Percentiles rank a stretch among this genome's conserved stretches.
phyloP scores from a whole-genome alignment of 306 rosid species.

The Echinosophora koreensis region DNA sequence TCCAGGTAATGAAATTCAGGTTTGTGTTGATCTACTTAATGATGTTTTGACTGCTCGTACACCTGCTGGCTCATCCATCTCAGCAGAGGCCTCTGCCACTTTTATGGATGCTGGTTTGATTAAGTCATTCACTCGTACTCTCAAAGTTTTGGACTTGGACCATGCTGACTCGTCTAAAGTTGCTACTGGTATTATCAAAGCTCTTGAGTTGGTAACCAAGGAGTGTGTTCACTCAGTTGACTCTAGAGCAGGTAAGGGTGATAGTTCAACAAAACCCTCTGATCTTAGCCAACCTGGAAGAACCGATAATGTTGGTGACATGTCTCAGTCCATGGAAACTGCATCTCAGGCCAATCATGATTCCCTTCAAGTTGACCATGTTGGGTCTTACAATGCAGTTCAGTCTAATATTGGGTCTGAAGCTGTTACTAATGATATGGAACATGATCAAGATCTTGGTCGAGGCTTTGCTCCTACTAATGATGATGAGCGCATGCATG shows the following conservation, averaged over 20 bases:
- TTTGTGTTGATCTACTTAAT: conserved; percentile 84
- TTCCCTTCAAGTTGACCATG: conserved; percentile 67
- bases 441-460: conserved; percentile 91
- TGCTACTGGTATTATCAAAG: conserved; percentile 84
- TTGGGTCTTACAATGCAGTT: conserved; percentile 64
- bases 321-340: conserved; percentile 71
- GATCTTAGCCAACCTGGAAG: conserved; percentile 69
- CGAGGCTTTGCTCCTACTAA: conserved; percentile 72
- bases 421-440: conserved; percentile 96
- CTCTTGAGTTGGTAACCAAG: conserved; percentile 91
- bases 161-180: conserved; percentile 90
- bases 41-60: conserved; percentile 91
- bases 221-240: conserved; percentile 82
- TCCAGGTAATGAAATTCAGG: conserved; percentile 73
- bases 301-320: conserved; percentile 58
- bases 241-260: conserved; percentile 71
- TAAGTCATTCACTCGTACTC: conserved; percentile 70
- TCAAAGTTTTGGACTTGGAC: conserved; percentile 89
- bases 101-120: conserved; percentile 91
- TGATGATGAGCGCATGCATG: conserved; percentile 92
- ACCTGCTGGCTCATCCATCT: conserved; percentile 83
- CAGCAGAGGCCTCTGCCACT: conserved; percentile 86
- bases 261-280: conserved; percentile 63
- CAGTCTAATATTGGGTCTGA: conserved; percentile 88
- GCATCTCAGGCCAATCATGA: conserved; percentile 69